Base-by-base conservation (phyloP, 352 stramenopile genomes). In the Globisporangium paddicum region DNA sequence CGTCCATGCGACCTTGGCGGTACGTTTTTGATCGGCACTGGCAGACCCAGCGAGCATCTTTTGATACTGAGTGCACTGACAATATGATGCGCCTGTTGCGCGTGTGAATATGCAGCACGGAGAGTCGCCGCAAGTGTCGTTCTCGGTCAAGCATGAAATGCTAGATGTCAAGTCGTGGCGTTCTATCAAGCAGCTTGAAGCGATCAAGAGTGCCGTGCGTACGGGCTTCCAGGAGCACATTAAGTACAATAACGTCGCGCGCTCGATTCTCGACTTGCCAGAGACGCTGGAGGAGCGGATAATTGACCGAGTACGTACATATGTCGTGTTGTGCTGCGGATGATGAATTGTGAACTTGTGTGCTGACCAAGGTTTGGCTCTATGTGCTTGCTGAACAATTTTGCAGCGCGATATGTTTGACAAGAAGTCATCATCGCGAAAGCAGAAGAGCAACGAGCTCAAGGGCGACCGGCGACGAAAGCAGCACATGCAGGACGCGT, bases 161-260 rank as follows among this genome's bases (percentile, higher is more conserved):
- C 63, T 94, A 7, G 74, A 91, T 19, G 78, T 96, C 40, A 74
- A 64, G 13, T 89, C 81, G 30, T 96, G 86, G 86, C 75, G 76
- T 46, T 88, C 80, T 23, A 75, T 96, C 28, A 79, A 86, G 58
- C 86, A 96, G 63, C 90, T 90, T 23, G 82, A 93, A 63, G 81
- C 78, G 5, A 76, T 96, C 66, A 93, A 93, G 60, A 75, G 75
- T 8, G 86, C 71, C 26, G 71, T 96, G 25, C 72, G 81, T 32
- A 82, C 72, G 14, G 86, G 84, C 23, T 64, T 96, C 11, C 84
- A 94, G 48, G 69, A 91, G 51, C 86, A 96, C 49, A 86, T 96
- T 62, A 94, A 94, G 69, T 94, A 89, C 68, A 96, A 96, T 66
- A 94, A 92, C 58, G 70, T 78, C n/a, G 68, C 94, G 25, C 84